Percentiles rank a stretch among this genome's conserved stretches.
Conservation (phyloP, 2,329 filamentous ascomycete species). For the Orbilia brochopaga region DNA sequence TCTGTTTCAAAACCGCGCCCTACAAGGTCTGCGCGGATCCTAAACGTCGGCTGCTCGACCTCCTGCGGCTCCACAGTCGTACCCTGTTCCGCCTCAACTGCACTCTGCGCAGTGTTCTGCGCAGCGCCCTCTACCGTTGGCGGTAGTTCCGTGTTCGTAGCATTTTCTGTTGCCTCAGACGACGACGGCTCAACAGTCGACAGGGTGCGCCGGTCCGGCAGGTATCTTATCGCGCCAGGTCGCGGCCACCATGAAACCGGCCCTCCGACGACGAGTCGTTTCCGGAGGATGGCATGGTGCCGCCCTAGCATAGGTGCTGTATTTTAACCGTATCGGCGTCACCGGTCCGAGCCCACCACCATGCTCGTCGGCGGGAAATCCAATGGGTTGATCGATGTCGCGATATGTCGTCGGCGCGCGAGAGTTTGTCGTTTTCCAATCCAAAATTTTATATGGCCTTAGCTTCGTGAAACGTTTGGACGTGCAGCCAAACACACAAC, state of each 20-base stretch:
- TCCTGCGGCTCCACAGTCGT: no score
- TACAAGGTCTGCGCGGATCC: no score
- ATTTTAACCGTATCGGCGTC: conserved; percentile 6
- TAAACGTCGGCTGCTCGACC: no score
- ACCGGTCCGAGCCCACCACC: conserved; percentile 7
- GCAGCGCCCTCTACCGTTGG: neutral
- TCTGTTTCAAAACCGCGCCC: no score
- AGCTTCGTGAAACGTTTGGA: neutral
- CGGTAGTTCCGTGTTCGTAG: neutral
- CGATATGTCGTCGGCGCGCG: neutral
- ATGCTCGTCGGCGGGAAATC: conserved; percentile 12
- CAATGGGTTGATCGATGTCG: conserved; percentile 11
- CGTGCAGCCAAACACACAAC: conserved; percentile 67
- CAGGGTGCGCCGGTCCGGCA: neutral
- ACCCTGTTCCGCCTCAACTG: no score
- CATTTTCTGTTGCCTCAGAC: neutral
- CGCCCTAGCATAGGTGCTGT: conserved; percentile 28
- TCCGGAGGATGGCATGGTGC: conserved; percentile 24
- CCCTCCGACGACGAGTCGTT: conserved; percentile 8
- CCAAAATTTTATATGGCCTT: neutral
- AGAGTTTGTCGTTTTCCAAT: neutral
- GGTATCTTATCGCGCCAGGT: neutral
- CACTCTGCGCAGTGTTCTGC: neutral
- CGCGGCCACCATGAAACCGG: neutral
- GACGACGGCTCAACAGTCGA: conserved; percentile 3